Evolutionary conservation across 495 filamentous ascomycete species (phyloP).

Genomic region (Trichoderma orchidacearum): DNA sequence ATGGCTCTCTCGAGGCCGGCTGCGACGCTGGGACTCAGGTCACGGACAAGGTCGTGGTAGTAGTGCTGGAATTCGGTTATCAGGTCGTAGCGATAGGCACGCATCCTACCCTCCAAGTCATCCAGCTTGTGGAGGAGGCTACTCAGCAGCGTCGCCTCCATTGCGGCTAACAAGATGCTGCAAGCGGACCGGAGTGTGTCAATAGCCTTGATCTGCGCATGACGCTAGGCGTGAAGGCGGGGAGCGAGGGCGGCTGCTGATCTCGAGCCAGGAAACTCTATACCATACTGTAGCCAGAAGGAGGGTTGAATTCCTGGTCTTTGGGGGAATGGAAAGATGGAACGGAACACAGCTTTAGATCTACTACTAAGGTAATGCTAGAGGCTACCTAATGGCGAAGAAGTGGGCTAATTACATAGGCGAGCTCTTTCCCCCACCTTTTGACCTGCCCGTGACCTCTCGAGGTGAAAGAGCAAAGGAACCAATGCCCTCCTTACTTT

Average conservation of each 20-base stretch:
- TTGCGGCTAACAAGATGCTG: slow-evolving; percentile 8
- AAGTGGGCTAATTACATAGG: not conserved
- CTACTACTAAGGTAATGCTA: too few relatives aligned
- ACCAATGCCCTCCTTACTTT: too few relatives aligned
- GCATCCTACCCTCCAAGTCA: slow-evolving; percentile 35
- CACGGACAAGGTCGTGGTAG: slow-evolving; percentile 27
- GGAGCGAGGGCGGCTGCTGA: not conserved
- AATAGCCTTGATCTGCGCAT: not conserved
- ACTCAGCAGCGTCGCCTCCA: slow-evolving; percentile 35
- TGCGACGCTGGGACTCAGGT: slow-evolving; percentile 28
- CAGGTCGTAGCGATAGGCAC: slow-evolving; percentile 35
- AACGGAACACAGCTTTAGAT: not conserved
- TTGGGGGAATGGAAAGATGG: not conserved
- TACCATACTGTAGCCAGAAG: not conserved
- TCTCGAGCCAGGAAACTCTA: not conserved
- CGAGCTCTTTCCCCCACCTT: not conserved
- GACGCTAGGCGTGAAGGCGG: slow-evolving; percentile 1
- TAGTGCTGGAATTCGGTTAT: slow-evolving; percentile 32
- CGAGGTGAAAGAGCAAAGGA: not conserved
- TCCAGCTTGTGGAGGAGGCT: slow-evolving; percentile 36
- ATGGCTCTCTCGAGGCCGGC: not conserved
- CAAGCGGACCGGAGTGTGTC: slow-evolving; percentile 2
- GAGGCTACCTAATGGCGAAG: too few relatives aligned
- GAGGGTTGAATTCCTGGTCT: not conserved
- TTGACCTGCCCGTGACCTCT: not conserved